Base-by-base conservation (phyloP, 352 stramenopile species). In the Pythium apleroticum region DNA sequence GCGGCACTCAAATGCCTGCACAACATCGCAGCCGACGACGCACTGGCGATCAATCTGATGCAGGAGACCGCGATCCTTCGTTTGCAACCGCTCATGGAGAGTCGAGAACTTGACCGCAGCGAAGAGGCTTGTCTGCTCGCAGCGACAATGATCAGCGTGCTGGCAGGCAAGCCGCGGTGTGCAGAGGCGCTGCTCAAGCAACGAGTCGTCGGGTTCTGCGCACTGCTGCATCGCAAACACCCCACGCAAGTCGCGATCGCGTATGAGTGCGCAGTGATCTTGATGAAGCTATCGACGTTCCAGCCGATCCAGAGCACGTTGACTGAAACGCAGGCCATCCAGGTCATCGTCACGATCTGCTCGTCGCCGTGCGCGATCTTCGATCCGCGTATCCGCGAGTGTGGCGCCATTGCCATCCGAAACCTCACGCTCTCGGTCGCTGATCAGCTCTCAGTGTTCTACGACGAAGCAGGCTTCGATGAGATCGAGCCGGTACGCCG, bases 361-460 rank as follows among this genome's bases (percentile, higher is more conserved):
- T 68, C 68, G 14, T 78, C 75, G 2, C 27, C 60, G 0, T 61
- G 49, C 14, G 57, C 63, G 0, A 28, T 28, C 1, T 33, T 10
- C 1, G 71, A 81, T 31, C 6, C 72, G 14, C 66, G 74, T 1
- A 78, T 90, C 30, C 77, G 79, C 3, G 78, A 84, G 22, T 86
- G 78, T 24, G 83, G 80, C 4, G 76, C 74, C 2, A 76, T 86
- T 20, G 64, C 78, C 0, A 89, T 92, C 27, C 76, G 83, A 7
- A 92, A 92, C 37, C 70, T 92, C 20, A 85, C 83, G n/a, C 64
- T 92, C 3, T 75, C 77, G 45, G 78, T 90, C 7, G 77, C 71
- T 0, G 83, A 92, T 45, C 80, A 89, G 22, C 61, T 83, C 2
- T 66, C 77, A 5, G 57, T 82, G 11, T 89, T 90, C 49, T 87